Base-by-base conservation (phyloP, 1,284 basidiomycete genomes). In the Omphalotus olearius region DNA sequence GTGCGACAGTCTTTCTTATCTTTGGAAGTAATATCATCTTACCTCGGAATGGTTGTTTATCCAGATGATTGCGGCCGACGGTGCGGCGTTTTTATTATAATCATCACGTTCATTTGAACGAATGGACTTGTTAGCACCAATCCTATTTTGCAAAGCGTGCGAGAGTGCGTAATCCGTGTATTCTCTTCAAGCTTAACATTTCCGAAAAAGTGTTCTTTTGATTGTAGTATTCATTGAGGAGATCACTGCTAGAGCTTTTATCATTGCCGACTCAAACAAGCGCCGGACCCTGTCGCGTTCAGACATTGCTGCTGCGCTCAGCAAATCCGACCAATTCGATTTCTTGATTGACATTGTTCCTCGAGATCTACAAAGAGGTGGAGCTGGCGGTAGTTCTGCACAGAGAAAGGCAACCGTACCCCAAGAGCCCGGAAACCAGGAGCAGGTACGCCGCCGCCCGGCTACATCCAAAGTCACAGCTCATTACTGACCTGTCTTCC, bases 31-130 rank as follows among this genome's bases (percentile, higher is more conserved):
- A 33, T 23, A 35, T 13, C 25, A 35, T 2, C 25, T 11, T 11
- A 30, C 14, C n/a, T 30, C 18, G 20, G n/a, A 17, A 20, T 38
- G 43, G 28, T 23, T 23, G 56, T 43, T 49, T 50, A 45, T 44
- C 25, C 62, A 94, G 92, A 97, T 96, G 93, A 96, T 97, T 61
- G 91, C 92, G 53, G 91, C 92, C 47, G 93, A 96, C 69, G 88
- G 89, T 90, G 67, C 61, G 78, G 51, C 11, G 13, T 33, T 33
- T 33, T 33, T 33, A 33, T 33, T 33, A 33, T 33, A 13, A 33
- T 9, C 47, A 33, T 33, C 30, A 33, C 30, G 30, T 33, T 33
- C 30, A 33, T 9, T 33, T 33, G 30, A 33, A 33, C 30, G 30
- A 33, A 33, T 33, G 30, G 9, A 13, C 30, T 26, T 44, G 17